These are phyloP conservation scores for Erucastrum elatum DNA, from an alignment of 345 rosid genomes.

Conservation along the genomic window DNA sequence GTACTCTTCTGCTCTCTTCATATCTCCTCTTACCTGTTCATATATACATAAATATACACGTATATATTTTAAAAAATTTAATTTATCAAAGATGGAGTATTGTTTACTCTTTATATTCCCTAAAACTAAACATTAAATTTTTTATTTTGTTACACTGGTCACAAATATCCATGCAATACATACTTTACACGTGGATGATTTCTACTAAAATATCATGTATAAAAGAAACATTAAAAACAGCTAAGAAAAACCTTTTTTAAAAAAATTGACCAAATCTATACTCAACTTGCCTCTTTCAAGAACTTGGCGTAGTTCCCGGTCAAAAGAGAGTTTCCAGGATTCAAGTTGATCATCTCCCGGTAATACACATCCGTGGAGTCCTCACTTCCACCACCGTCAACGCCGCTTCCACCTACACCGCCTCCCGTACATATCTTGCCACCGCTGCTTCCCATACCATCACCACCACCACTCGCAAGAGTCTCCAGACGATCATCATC, in stretches of 20 bases:
- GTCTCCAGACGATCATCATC: constrained; percentile 25
- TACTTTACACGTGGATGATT: constrained; percentile 8
- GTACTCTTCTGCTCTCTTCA: constrained; percentile 61
- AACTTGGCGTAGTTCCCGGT: constrained; percentile 71
- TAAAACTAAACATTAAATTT: background rate
- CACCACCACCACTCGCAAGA: constrained; percentile 26
- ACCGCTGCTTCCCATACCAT: constrained; percentile 44
- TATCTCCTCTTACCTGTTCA: constrained; percentile 55
- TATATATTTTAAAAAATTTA: background rate
- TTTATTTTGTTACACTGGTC: background rate
- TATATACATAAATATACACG: background rate
- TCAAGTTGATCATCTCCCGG: constrained; percentile 51
- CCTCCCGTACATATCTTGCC: constrained; percentile 40
- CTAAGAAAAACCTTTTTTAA: background rate
- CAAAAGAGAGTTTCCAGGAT: constrained; percentile 57
- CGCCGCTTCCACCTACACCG: constrained; percentile 30
- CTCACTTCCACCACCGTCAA: constrained; percentile 38
- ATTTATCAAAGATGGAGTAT: background rate
- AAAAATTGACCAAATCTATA: background rate
- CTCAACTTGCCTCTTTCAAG: constrained; percentile 58
- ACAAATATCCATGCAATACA: background rate
- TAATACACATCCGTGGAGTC: constrained; percentile 57
- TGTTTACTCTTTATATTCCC: background rate
- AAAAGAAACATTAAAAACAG: background rate
- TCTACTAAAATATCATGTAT: constrained; percentile 4